Evolutionary conservation across 1,139 yeast species (phyloP), one percentile per base, ranked within the genome.

Genomic region (Sugiyamaella novakii): DNA sequence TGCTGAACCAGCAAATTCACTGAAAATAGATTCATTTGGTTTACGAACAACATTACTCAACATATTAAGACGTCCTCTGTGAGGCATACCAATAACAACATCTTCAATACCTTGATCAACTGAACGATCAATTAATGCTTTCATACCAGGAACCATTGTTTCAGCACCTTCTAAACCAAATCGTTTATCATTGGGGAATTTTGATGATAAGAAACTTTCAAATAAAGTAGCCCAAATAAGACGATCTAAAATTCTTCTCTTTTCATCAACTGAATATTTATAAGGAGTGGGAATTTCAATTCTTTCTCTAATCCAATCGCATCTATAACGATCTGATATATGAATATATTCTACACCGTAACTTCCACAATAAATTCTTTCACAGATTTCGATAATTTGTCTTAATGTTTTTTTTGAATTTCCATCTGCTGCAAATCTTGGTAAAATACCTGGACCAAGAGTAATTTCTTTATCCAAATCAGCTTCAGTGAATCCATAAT

Each of bases 151-250:
- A 47, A 92, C 88, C 63, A 87, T 86, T 42, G 96, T 77, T 74
- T 92, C 99, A 58, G 95, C 95, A 76, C 99, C 99, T 77, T 92
- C 99, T 56, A 92, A 78, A 71, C 98, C 98, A 67, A 92, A 92
- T 75, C 98, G 85, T 77, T 92, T 92, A 70, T 92, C 99, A 73
- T 89, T 92, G 58, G 99, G 98, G 78, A 89, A 94, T 74, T 92
- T 92, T 53, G 96, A 83, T 45, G 96, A 81, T 65, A 92, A 76
- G 79, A 94, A 92, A 50, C 85, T 73, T 76, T 92, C 99, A 64
- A 92, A 92, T 47, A 91, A 84, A 55, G 96, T 84, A 43, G 98
- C 81, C 98, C 99, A 94, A 70, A 92, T 88, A 66, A 92, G 76
- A 70, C 99, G 84, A 71, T 92, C 99, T 66, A 94, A 78, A 62